These are phyloP conservation scores for Chaetomium sp. DNA, from an alignment of 2,329 filamentous ascomycete species.

Conservation along the genomic window DNA sequence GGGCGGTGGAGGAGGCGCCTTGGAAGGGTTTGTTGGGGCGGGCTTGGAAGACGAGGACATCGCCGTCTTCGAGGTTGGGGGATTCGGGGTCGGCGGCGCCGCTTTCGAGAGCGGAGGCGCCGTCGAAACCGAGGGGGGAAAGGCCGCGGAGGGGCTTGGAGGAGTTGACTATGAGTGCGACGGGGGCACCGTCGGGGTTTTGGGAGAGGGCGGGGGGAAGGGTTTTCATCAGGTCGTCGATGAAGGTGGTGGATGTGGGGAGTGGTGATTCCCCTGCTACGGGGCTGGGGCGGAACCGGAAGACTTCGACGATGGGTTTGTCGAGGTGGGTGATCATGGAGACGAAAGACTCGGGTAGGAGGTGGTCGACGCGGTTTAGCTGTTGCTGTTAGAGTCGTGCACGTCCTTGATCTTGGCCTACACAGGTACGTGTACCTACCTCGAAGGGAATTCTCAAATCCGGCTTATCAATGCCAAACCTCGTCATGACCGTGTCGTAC, in stretches of 20 bases:
- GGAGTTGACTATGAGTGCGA: slow-evolving; percentile 68
- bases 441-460: slow-evolving; percentile 69
- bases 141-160: slow-evolving; percentile 70
- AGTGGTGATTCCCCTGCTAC: not conserved
- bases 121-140: slow-evolving; percentile 69
- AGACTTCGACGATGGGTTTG: slow-evolving; percentile 66
- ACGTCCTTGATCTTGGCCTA: not conserved
- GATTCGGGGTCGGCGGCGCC: slow-evolving; percentile 23
- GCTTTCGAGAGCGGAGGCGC: slow-evolving; percentile 41
- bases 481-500: slow-evolving; percentile 72
- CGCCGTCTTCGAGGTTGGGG: slow-evolving; percentile 54
- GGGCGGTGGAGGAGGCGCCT: slow-evolving; percentile 64
- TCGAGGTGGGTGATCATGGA: slow-evolving; percentile 66
- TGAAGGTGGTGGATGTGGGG: slow-evolving; percentile 37
- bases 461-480: slow-evolving; percentile 86
- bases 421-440: slow-evolving; percentile 36
- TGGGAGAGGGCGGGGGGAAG: slow-evolving; percentile 53
- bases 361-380: slow-evolving; percentile 59
- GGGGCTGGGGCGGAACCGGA: slow-evolving; percentile 54
- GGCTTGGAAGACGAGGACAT: slow-evolving; percentile 76
- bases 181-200: slow-evolving; percentile 72
- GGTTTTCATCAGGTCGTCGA: slow-evolving; percentile 63
- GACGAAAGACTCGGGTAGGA: slow-evolving; percentile 58
- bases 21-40: slow-evolving; percentile 57
- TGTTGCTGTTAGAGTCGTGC: slow-evolving; percentile 28